These are phyloP conservation scores for Lichina pygmaea DNA, from an alignment of 495 filamentous ascomycete genomes.

Conservation along the genomic window DNA sequence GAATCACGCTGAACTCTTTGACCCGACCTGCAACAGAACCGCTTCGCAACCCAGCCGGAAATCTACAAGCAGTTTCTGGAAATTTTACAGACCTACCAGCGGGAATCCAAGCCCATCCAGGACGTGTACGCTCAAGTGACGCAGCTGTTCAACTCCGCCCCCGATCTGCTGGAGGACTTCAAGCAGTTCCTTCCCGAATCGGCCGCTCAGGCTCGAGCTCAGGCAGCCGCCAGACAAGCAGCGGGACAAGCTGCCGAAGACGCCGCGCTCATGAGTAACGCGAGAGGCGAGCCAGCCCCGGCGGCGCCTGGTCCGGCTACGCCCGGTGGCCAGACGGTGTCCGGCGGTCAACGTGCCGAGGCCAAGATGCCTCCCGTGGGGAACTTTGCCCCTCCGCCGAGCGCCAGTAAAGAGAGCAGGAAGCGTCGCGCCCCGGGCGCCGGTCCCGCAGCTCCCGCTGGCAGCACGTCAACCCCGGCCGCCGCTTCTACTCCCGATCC, in stretches of 20 bases:
- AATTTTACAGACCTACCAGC: constrained; percentile 94
- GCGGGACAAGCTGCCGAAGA: constrained; percentile 50
- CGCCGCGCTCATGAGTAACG: constrained; percentile 29
- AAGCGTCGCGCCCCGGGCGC: constrained; percentile 30
- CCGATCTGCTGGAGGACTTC: constrained; percentile 94
- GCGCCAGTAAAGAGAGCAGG: constrained; percentile 57
- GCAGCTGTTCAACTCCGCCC: constrained; percentile 69
- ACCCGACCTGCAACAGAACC: constrained; percentile 26
- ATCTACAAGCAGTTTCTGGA: constrained; percentile 99
- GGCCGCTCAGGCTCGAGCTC: constrained; percentile 63
- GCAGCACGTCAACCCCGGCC: constrained; percentile 4
- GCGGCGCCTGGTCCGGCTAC: constrained; percentile 10
- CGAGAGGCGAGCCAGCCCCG: constrained; percentile 25
- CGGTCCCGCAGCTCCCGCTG: constrained; percentile 2
- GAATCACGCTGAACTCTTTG: no score
- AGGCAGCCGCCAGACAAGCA: constrained; percentile 31
- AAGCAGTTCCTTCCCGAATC: constrained; percentile 98
- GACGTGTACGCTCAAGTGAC: constrained; percentile 98
- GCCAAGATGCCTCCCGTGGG: constrained; percentile 77
- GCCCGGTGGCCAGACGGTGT: not conserved
- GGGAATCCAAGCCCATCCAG: constrained; percentile 93
- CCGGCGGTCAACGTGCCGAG: constrained; percentile 16
- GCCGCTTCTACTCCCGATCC: constrained; percentile 5
- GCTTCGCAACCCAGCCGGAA: constrained; percentile 80
- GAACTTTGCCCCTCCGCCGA: constrained; percentile 68